phyloP scores from a whole-genome alignment of 768 basidiomycete species.

The Goffeauzyma gilvescens region DNA sequence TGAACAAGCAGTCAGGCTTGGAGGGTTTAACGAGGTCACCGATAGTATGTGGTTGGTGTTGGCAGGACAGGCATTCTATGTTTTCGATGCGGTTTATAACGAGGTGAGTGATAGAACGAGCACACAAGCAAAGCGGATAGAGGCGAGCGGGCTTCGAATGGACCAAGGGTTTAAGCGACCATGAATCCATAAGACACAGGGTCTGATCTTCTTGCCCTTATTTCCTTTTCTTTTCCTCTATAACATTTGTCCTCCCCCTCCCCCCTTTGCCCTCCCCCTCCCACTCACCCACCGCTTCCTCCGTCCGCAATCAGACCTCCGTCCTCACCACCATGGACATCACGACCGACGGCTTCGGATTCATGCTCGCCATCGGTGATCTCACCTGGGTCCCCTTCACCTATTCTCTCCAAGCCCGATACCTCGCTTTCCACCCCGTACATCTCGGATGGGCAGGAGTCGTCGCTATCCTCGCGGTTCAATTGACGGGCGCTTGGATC shows the following conservation, averaged over 20 bases:
- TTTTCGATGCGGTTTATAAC: conserved; percentile 68
- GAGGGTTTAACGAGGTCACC: conserved; percentile 37
- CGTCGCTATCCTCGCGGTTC: conserved; percentile 43
- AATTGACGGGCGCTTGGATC: conserved; percentile 67
- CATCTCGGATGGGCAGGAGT: conserved; percentile 50
- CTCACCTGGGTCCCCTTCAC: conserved; percentile 85
- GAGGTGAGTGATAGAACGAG: no score
- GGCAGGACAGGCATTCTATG: conserved; percentile 70
- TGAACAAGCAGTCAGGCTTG: conserved; percentile 55
- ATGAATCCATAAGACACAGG: no score
- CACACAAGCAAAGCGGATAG: no score
- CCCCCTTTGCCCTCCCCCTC: not conserved
- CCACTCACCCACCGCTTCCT: no score
- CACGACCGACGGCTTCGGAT: conserved; percentile 90
- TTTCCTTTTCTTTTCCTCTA: not conserved
- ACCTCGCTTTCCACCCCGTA: conserved; percentile 71
- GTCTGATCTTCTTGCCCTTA: not conserved
- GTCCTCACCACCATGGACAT: conserved; percentile 95
- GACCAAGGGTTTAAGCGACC: no score
- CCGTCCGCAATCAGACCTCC: conserved; percentile 53
- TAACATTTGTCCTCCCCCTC: no score
- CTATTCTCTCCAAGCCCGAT: conserved; percentile 83
- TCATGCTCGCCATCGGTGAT: conserved; percentile 90
- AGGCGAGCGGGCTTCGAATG: no score
- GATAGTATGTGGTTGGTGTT: conserved; percentile 85